Evolutionary conservation across 2,329 filamentous ascomycete genomes (phyloP), one percentile per base, ranked within the genome.

Genomic region (Knufia petricola): DNA sequence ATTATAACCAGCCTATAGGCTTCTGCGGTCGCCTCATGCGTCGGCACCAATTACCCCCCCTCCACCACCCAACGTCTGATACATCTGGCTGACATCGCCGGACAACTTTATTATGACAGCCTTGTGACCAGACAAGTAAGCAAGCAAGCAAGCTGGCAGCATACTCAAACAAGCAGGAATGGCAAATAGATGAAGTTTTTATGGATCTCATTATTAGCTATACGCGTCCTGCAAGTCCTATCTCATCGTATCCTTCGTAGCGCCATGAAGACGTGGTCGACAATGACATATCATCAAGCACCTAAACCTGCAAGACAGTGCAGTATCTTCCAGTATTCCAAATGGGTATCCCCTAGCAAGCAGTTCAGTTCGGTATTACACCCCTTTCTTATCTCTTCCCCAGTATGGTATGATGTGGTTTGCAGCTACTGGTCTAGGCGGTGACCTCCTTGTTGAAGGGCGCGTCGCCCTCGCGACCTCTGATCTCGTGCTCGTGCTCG

Each of bases 401-500:
- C 28, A 30, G 7, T 13, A 7, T 30, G 28, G 13, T 13, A 7
- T 7, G 13, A 30, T 30, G 7, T 30, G 7, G 28, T 7, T 7
- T 13, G 28, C 28, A 30, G 28, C 28, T 13, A 30, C 28, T 30
- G 7, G 7, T 13, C 13, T 13, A 30, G 7, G 7, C 28, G 28
- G 7, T 13, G 7, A n/a, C 32, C 32, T n/a, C 15, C 32, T 28
- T 28, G 12, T 28, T 28, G 26, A 28, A 28, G 12, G 6, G 6
- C 26, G 26, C 13, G 28, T 30, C 7, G 32, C 32, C 13, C 9
- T 36, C 32, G 32, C 32, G 26, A 15, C 26, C 26, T 28, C 15
- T 44, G 19, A 24, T 31, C 3, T 26, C 13, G 24, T 46, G 4
- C 24, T 4, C 24, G 9, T 19, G 58, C 60, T 31, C 17, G 4